Evolutionary conservation across 345 rosid species (phyloP), one percentile per base, ranked within the genome.

Genomic region (Psidium guajava): DNA sequence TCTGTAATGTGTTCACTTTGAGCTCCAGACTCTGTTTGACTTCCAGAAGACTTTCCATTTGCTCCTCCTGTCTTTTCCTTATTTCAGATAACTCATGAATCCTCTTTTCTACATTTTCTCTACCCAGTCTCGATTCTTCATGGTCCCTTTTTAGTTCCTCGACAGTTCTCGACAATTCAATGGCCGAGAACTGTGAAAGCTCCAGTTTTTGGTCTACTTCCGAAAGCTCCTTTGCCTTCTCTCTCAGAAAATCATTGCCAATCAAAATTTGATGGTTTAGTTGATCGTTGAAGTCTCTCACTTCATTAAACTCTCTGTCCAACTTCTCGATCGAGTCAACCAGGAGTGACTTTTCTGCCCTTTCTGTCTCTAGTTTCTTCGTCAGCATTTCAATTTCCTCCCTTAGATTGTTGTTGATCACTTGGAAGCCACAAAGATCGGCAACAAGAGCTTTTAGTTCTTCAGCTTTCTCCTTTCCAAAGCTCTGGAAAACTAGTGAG

Each of bases 131-230:
- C n/a, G 93, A 91, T 88, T 89, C 93, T 81, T 92, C 88, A 75
- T 91, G 90, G 84, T 92, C 96, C 87, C 75, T 91, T 89, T 89
- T 91, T 88, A 95, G 93, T 85, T 90, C 95, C 88, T 94, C 96
- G 42, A 93, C 90, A 40, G 90, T 91, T 85, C 86, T 91, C 83
- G 91, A 85, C 54, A 95, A 84, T 88, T 95, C 98, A 21, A 87
- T 86, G 86, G 90, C 94, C 83, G 90, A 86, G 89, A 47, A 88
- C 64, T 89, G 93, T 7, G 95, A 86, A 86, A 92, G 94, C 90
- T 90, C 91, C 44, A 97, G 95, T 90, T 92, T 93, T 86, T 92
- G 91, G 86, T 94, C 94, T 52, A 89, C 95, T 87, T 95, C 95
- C 50, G 88, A 90, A 83, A 97, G 93, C 85, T 94, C 96, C 14